These are phyloP conservation scores for Sporothrix protearum DNA, from an alignment of 2,329 filamentous ascomycete genomes.

Conservation along the genomic window DNA sequence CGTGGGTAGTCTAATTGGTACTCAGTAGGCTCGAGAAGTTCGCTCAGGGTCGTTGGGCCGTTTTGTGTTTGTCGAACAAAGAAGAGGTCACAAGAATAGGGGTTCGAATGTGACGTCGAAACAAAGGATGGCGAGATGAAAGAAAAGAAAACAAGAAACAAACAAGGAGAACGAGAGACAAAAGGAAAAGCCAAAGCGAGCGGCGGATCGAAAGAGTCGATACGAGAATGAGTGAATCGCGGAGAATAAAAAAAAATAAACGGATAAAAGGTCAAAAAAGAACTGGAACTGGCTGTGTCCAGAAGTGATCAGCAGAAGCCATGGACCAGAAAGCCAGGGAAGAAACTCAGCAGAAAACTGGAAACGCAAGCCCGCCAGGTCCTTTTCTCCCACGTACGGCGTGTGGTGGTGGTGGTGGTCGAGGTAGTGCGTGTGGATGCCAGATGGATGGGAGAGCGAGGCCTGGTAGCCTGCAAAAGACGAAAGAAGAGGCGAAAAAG, in stretches of 20 bases:
- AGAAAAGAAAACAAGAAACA: slow-evolving; percentile 6
- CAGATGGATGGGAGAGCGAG: not conserved
- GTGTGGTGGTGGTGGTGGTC: not conserved
- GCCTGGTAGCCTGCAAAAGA: too few species aligned
- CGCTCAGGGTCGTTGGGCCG: not conserved
- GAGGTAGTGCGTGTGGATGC: not conserved
- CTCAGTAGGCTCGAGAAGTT: not conserved
- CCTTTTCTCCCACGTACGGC: slow-evolving; percentile 11
- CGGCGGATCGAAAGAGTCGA: not conserved
- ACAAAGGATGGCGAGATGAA: not conserved
- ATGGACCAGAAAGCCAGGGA: slow-evolving; percentile 12
- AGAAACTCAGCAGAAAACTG: slow-evolving; percentile 10
- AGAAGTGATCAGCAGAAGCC: not conserved
- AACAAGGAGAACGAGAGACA: not conserved
- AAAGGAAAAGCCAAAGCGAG: not conserved
- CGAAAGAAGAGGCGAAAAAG: not conserved
- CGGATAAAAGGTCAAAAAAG: slow-evolving; percentile 7
- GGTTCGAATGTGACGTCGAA: not conserved
- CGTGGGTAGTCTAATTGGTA: not conserved
- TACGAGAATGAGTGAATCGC: slow-evolving; percentile 14
- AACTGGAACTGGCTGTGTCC: slow-evolving; percentile 2
- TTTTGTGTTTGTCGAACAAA: not conserved
- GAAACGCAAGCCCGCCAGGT: slow-evolving; percentile 3
- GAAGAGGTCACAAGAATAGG: not conserved
- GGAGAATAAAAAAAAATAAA: not conserved